Conservation (phyloP, 768 basidiomycete genomes). For the Gloeopeniophorella convolvens region DNA sequence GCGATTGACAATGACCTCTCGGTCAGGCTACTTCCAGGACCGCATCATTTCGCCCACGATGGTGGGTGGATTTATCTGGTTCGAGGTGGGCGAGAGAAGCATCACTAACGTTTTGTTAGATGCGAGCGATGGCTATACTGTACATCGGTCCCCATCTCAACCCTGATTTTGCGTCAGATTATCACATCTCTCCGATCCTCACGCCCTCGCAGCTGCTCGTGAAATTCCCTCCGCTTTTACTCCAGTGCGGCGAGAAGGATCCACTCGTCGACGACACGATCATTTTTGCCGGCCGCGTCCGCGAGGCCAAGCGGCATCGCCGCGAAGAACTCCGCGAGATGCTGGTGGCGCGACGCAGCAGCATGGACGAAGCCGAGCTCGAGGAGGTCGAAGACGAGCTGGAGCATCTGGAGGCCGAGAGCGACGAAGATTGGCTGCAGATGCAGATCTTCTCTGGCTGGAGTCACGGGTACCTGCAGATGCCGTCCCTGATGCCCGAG, state of each 20-base stretch:
- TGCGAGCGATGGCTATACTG: conserved; percentile 98
- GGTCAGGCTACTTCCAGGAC: conserved; percentile 91
- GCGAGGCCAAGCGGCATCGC: conserved; percentile 87
- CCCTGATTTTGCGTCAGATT: conserved; percentile 93
- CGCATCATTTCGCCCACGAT: conserved; percentile 91
- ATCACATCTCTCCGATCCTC: conserved; percentile 92
- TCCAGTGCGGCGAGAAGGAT: conserved; percentile 94
- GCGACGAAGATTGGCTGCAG: conserved; percentile 92
- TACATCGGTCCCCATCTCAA: conserved; percentile 92
- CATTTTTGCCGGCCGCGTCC: conserved; percentile 90
- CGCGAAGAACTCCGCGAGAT: conserved; percentile 60
- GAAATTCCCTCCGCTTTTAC: conserved; percentile 87
- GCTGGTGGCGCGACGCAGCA: conserved; percentile 55
- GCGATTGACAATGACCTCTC: conserved; percentile 89
- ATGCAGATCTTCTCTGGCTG: conserved; percentile 92
- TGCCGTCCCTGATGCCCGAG: conserved; percentile 81
- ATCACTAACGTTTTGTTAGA: conserved; percentile 58
- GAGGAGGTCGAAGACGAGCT: conserved; percentile 37
- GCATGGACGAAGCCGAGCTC: conserved; percentile 41
- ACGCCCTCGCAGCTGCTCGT: conserved; percentile 78
- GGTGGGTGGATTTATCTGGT: conserved; percentile 46
- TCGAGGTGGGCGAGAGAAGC: too few species aligned
- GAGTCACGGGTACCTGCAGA: conserved; percentile 97
- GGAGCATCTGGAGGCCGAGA: conserved; percentile 55
- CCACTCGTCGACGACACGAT: conserved; percentile 96